A percentile compares a stretch with the other conserved stretches of the same genome.
These are phyloP conservation scores for Mortierella sp. DNA, from an alignment of 371 early-diverging fungal species.

Conservation along the genomic window DNA sequence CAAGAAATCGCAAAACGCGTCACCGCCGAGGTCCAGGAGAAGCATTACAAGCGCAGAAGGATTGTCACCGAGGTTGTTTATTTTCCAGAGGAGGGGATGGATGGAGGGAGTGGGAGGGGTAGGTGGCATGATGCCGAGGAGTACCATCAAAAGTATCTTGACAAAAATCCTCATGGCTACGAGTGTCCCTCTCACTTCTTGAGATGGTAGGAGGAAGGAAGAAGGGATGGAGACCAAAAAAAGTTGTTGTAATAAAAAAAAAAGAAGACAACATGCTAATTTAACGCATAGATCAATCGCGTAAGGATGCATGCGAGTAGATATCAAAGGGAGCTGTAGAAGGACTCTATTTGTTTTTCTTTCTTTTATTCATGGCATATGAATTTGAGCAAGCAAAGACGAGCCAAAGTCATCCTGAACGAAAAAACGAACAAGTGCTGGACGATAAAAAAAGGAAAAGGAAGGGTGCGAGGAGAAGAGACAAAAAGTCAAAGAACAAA, in stretches of 20 bases:
- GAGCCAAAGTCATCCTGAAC: background rate
- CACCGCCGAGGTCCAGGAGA: constrained; percentile 71
- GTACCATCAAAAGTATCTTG: constrained; percentile 91
- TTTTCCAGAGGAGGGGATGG: constrained; percentile 63
- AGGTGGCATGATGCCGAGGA: constrained; percentile 88
- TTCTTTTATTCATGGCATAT: background rate
- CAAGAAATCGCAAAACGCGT: constrained; percentile 76
- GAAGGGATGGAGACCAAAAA: too few species aligned
- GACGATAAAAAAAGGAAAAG: too few species aligned
- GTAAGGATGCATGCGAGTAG: background rate
- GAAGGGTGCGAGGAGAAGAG: background rate
- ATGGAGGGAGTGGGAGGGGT: background rate
- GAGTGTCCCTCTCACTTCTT: constrained; percentile 61
- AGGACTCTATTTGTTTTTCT: too few species aligned
- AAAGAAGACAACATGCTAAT: background rate
- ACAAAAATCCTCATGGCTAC: constrained; percentile 64
- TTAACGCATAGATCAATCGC: background rate
- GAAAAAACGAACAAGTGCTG: too few species aligned
- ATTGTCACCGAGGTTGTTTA: constrained; percentile 83
- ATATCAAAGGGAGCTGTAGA: too few species aligned
- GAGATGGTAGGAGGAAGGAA: background rate
- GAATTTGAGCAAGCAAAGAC: background rate
- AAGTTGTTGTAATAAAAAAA: too few species aligned
- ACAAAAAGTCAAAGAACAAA: background rate
- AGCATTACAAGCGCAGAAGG: constrained; percentile 67